These are phyloP conservation scores for Pseudogymnoascus sp. DNA, from an alignment of 2,329 filamentous ascomycete genomes.

Conservation along the genomic window DNA sequence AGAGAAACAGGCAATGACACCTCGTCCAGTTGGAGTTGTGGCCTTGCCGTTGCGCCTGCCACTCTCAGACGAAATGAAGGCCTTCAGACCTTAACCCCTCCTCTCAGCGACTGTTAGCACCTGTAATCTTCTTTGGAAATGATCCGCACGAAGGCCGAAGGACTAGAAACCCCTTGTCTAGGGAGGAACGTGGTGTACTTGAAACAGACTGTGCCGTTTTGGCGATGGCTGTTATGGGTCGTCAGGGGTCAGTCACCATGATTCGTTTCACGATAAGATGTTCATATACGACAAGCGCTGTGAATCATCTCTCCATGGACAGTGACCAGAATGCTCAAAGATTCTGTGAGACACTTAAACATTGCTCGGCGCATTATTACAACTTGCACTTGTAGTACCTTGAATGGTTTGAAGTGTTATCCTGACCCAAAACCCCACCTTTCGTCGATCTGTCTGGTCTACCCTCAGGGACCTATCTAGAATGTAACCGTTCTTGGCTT, in stretches of 20 bases:
- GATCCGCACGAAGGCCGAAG: conserved; percentile 1
- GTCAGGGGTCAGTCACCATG: not conserved
- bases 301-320: not conserved
- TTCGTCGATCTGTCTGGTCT: not conserved
- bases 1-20: not conserved
- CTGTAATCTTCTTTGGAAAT: conserved; percentile 4
- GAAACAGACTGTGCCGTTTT: conserved; percentile 7
- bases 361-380: not conserved
- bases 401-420: not conserved
- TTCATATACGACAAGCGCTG: not conserved
- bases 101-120: not conserved
- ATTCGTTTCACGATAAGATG: not conserved
- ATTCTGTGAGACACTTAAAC: not conserved
- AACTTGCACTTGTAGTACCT: not conserved
- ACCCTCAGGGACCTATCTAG: not conserved
- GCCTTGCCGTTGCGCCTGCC: not conserved
- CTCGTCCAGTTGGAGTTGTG: not conserved
- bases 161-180: conserved; percentile 6
- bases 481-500: not conserved
- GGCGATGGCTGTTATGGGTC: not conserved
- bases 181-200: not conserved
- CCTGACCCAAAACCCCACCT: not conserved
- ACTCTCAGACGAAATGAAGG: conserved; percentile 7
- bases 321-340: not conserved
- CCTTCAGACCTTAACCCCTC: conserved; percentile 2